phyloP scores from a whole-genome alignment of 106 monocot species.

The Ottelia alismoides region DNA sequence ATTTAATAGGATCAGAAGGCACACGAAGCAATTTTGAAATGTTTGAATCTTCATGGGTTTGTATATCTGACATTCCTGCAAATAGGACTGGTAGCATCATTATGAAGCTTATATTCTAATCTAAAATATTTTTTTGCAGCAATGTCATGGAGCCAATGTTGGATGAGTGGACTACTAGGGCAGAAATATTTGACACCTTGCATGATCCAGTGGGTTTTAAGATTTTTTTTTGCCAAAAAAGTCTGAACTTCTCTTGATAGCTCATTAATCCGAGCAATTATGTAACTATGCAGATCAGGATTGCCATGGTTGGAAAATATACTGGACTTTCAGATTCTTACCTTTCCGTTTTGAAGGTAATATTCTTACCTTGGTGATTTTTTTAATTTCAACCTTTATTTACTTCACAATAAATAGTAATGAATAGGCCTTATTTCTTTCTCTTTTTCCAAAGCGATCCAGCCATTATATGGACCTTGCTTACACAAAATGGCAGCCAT shows the following conservation, averaged over 20 bases:
- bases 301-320: slow-evolving; percentile 99
- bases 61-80: neutral
- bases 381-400: too few relatives aligned
- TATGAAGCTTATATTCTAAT: too few relatives aligned
- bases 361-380: too few relatives aligned
- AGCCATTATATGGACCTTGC: too few relatives aligned
- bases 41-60: slow-evolving; percentile 54
- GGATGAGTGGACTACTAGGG: slow-evolving; percentile 61
- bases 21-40: slow-evolving; percentile 76
- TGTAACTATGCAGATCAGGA: slow-evolving; percentile 61
- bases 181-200: slow-evolving; percentile 49
- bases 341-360: slow-evolving; percentile 91
- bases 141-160: slow-evolving; percentile 38
- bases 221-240: neutral
- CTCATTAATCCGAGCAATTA: neutral
- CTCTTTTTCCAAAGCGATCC: too few relatives aligned
- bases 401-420: too few relatives aligned
- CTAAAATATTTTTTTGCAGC: slow-evolving; percentile 20
- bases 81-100: too few relatives aligned
- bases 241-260: neutral
- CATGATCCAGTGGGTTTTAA: slow-evolving; percentile 40
- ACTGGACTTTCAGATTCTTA: slow-evolving; percentile 92
- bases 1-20: slow-evolving; percentile 68
- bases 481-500: too few relatives aligned
- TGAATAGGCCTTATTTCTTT: too few relatives aligned